phyloP scores from a whole-genome alignment of 192 early-diverging fungal species.

The Coemansia sp. region DNA sequence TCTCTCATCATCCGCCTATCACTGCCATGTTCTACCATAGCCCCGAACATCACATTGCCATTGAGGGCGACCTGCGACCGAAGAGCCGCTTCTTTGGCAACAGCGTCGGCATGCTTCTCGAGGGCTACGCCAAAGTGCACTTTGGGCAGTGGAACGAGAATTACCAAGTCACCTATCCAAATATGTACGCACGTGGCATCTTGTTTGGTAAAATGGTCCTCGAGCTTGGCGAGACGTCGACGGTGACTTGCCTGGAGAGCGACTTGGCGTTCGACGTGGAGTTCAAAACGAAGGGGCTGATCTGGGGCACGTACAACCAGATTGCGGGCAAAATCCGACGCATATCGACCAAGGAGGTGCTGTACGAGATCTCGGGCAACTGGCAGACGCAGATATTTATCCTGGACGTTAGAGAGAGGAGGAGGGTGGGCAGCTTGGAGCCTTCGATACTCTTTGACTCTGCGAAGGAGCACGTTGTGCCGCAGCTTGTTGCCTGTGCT shows the following conservation, averaged over 20 bases:
- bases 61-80: conserved; percentile 80
- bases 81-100: conserved; percentile 88
- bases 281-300: conserved; percentile 81
- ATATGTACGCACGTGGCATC: conserved; percentile 90
- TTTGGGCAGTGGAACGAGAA: conserved; percentile 58
- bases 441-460: conserved; percentile 75
- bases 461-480: conserved; percentile 55
- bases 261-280: conserved; percentile 82
- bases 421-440: conserved; percentile 8
- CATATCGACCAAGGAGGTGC: conserved; percentile 66
- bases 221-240: conserved; percentile 84
- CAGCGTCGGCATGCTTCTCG: conserved; percentile 85
- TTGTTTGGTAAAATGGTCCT: conserved; percentile 92
- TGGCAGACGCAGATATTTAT: conserved; percentile 75
- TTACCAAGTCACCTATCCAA: conserved; percentile 83
- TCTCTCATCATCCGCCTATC: conserved; percentile 92
- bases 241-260: conserved; percentile 67
- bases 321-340: conserved; percentile 81
- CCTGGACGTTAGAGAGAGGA: conserved; percentile 17
- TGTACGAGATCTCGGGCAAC: conserved; percentile 85
- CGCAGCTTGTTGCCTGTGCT: conserved; percentile 68
- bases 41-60: conserved; percentile 75
- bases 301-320: conserved; percentile 69
- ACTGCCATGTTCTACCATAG: conserved; percentile 80
- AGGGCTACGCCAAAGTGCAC: conserved; percentile 58